Conservation (phyloP, 2,329 filamentous ascomycete species). For the Colletotrichum limetticola region DNA sequence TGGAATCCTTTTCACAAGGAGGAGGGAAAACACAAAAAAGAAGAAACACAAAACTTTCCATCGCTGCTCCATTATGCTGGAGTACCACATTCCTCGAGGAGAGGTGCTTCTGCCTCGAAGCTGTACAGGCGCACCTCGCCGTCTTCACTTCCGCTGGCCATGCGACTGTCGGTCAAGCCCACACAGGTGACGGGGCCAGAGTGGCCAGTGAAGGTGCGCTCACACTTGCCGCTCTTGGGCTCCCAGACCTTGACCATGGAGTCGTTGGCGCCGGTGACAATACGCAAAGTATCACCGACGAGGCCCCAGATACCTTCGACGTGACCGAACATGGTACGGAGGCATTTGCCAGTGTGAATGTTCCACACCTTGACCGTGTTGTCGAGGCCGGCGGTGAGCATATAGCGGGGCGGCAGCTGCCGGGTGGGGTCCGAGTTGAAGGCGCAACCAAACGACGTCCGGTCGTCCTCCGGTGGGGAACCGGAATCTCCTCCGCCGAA, state of each 20-base stretch:
- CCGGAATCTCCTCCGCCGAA: slow-evolving; percentile 36
- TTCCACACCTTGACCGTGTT: slow-evolving; percentile 86
- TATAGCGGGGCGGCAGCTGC: slow-evolving; percentile 85
- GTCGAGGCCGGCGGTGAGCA: slow-evolving; percentile 92
- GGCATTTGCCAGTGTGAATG: slow-evolving; percentile 80
- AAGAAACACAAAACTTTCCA: not conserved
- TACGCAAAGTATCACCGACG: slow-evolving; percentile 85
- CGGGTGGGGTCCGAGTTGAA: slow-evolving; percentile 72
- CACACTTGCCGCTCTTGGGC: slow-evolving; percentile 88
- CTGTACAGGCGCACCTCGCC: slow-evolving; percentile 89
- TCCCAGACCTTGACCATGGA: slow-evolving; percentile 96
- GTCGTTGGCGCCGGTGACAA: slow-evolving; percentile 92
- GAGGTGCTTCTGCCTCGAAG: slow-evolving; percentile 66
- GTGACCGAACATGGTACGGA: slow-evolving; percentile 96
- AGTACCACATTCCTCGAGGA: slow-evolving; percentile 61
- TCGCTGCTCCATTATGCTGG: slow-evolving; percentile 54
- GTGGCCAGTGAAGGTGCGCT: slow-evolving; percentile 92
- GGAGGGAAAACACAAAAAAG: not conserved
- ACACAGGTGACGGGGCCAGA: slow-evolving; percentile 93
- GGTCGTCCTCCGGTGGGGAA: slow-evolving; percentile 51
- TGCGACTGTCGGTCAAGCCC: slow-evolving; percentile 86
- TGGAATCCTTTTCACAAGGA: not conserved
- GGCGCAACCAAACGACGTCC: slow-evolving; percentile 67
- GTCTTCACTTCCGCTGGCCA: slow-evolving; percentile 94
- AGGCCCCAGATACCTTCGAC: slow-evolving; percentile 96